Base-by-base conservation (phyloP, 2,329 filamentous ascomycete species). In the Verticillium isaacii region DNA sequence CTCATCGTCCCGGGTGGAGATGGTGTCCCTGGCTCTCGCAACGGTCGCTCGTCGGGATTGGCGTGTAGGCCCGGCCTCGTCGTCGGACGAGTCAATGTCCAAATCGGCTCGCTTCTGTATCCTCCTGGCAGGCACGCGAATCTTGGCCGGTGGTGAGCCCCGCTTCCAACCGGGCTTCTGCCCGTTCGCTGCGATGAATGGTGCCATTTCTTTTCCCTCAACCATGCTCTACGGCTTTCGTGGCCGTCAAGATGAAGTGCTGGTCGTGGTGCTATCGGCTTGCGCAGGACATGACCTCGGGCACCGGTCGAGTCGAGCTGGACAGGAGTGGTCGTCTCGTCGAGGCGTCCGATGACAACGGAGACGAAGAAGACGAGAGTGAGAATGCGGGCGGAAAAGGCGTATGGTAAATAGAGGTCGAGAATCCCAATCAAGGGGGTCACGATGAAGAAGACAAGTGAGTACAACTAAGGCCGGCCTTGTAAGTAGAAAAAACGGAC, bases 381-480 rank as follows among this genome's bases (percentile, higher is more conserved):
- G 4, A 61, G 23, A 54, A 29, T 34, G 5, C 5, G 19, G 32
- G 11, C 56, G 55, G 14, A 60, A 59, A 52, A 58, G 39, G 36
- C 41, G 61, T 64, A 56, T 64, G 61, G 56, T 57, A 45, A 61
- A 56, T 50, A 61, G 59, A 63, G 6, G 45, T 52, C 45, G 45
- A 52, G 45, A 52, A 23, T 25, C 45, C 59, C 45, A 52, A 52
- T 25, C 45, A 52, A 52, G 45, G 45, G 45, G n/a, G 45, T 52
- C 55, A 37, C 32, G 32, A 32, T 58, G 37, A 32, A 45, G 29
- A 32, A 39, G 25, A 19, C 57, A 58, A 58, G 25, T 39, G 59
- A 63, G 63, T 58, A 45, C 50, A 52, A 65, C 25, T 59, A 65
- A 65, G 63, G 63, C 63, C 63, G 63, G 62, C 63, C 62, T 65